A percentile compares a stretch with the other conserved stretches of the same genome.
phyloP scores from a whole-genome alignment of 768 basidiomycete genomes.

The Gyrodon lividus region DNA sequence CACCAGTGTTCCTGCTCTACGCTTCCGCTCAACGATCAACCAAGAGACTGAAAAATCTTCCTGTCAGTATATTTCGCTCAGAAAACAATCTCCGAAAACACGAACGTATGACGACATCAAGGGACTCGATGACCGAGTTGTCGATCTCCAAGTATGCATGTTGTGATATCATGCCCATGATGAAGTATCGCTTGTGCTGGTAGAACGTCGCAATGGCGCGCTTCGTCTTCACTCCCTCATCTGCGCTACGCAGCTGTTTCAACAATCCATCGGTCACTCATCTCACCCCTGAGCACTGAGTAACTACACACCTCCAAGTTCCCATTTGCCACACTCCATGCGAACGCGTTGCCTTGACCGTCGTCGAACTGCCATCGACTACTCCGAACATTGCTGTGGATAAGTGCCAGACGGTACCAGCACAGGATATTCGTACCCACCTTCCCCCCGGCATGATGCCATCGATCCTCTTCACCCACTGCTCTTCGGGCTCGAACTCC shows the following conservation, averaged over 20 bases:
- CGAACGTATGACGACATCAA: slow-evolving; percentile 38
- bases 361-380: slow-evolving; percentile 27
- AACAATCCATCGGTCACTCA: not conserved
- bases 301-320: slow-evolving; percentile 11
- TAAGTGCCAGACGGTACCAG: slow-evolving; percentile 1
- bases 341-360: slow-evolving; percentile 20
- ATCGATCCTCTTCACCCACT: slow-evolving; percentile 30
- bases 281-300: not conserved
- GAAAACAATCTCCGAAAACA: not conserved
- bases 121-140: slow-evolving; percentile 28
- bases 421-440: slow-evolving; percentile 1
- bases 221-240: slow-evolving; percentile 25
- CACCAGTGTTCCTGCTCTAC: slow-evolving; percentile 15
- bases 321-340: slow-evolving; percentile 14
- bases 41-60: slow-evolving; percentile 28
- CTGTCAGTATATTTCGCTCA: not conserved
- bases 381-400: not conserved
- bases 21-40: slow-evolving; percentile 30
- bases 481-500: slow-evolving; percentile 25
- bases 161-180: slow-evolving; percentile 35
- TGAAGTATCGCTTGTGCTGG: slow-evolving; percentile 33
- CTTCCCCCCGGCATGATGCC: slow-evolving; percentile 13
- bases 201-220: slow-evolving; percentile 36
- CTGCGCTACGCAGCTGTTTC: slow-evolving; percentile 25
- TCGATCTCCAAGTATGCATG: slow-evolving; percentile 38